Conservation (phyloP, 2,329 filamentous ascomycete species). For the Fusarium sp. region DNA sequence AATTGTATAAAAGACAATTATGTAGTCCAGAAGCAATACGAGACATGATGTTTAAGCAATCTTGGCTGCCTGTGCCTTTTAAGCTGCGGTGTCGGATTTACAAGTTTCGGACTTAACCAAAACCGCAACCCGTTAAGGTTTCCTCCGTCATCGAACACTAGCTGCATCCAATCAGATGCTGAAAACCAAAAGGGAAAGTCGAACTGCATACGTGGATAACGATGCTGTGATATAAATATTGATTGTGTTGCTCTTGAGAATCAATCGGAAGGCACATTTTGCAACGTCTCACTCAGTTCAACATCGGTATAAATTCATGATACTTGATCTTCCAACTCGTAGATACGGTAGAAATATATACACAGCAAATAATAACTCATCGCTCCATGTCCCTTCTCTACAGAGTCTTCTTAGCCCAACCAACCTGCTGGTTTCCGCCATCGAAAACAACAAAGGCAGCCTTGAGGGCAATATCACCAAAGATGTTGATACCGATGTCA, state of each 20-base stretch:
- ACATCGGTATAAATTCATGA: not conserved
- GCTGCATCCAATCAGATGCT: not conserved
- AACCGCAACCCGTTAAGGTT: not conserved
- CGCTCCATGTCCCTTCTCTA: not conserved
- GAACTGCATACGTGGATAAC: too few relatives aligned
- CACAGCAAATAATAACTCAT: not conserved
- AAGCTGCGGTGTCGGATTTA: not conserved
- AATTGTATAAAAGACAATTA: not conserved
- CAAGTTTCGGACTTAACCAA: not conserved
- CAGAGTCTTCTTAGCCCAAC: constrained; percentile 38
- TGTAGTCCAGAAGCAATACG: too few relatives aligned
- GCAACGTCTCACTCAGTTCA: not conserved
- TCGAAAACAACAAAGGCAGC: constrained; percentile 70
- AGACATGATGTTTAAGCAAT: too few relatives aligned
- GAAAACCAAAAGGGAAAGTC: fast-evolving
- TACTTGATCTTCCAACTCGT: not conserved
- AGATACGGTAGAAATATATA: constrained; percentile 5
- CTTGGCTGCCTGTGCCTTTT: not conserved
- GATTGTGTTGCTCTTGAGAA: not conserved
- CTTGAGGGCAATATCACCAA: constrained; percentile 72
- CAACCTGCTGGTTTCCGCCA: constrained; percentile 44
- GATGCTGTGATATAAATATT: too few relatives aligned
- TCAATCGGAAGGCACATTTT: not conserved
- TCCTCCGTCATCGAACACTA: not conserved
- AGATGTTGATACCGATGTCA: constrained; percentile 64